Percentiles rank a stretch among this genome's conserved stretches.
Evolutionary conservation across 2,329 filamentous ascomycete genomes (phyloP).

Genomic region (Lachnellula cervina): DNA sequence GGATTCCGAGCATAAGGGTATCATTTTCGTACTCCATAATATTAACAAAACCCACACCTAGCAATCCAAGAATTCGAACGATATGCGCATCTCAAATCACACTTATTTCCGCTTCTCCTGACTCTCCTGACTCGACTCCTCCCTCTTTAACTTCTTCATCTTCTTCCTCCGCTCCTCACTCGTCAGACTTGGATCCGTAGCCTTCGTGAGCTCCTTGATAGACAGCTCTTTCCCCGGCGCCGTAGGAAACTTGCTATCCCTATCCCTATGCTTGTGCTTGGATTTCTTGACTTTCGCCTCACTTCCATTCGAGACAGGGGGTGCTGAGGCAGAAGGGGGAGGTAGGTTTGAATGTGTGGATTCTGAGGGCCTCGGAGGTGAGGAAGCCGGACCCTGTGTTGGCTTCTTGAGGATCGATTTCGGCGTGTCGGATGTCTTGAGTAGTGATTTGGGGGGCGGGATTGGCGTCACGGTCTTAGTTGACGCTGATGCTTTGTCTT

Average conservation of each 20-base stretch:
- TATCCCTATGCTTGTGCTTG: neutral
- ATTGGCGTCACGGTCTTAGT: slow-evolving; percentile 7
- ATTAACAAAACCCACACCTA: neutral
- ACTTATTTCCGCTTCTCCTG: neutral
- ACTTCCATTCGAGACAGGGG: neutral
- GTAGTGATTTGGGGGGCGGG: neutral
- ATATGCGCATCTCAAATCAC: neutral
- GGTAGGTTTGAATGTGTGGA: neutral
- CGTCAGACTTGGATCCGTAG: slow-evolving; percentile 4
- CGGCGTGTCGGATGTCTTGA: neutral
- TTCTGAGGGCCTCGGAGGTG: neutral
- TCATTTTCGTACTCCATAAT: neutral
- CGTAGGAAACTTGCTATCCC: neutral
- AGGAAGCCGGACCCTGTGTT: neutral
- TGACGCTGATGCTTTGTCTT: slow-evolving; percentile 15
- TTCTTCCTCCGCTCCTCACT: slow-evolving; percentile 13
- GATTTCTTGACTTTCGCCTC: neutral
- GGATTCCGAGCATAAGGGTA: neutral
- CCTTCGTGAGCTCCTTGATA: slow-evolving; percentile 1
- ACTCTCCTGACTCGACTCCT: neutral
- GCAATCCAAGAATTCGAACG: neutral
- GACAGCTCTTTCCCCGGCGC: neutral
- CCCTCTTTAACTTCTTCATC: slow-evolving; percentile 13
- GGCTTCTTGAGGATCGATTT: neutral
- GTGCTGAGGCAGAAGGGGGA: neutral